These are phyloP conservation scores for Phyllosticta ampelicida DNA, from an alignment of 2,329 filamentous ascomycete genomes.

Conservation along the genomic window DNA sequence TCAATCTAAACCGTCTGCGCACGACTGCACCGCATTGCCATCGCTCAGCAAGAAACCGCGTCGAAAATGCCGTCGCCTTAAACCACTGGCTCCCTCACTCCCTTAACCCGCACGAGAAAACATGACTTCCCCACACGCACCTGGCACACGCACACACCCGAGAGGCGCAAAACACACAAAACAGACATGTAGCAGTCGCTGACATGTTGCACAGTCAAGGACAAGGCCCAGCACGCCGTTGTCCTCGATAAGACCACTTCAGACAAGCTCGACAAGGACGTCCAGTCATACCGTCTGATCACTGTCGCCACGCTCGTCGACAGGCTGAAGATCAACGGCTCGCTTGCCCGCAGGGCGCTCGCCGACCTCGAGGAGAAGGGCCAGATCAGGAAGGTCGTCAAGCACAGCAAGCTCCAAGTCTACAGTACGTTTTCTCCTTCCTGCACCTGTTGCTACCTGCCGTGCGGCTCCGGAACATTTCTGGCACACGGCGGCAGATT, in stretches of 20 bases:
- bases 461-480: neutral
- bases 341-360: constrained; percentile 80
- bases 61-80: neutral
- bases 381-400: constrained; percentile 94
- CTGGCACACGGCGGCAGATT: neutral
- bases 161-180: neutral
- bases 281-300: constrained; percentile 99
- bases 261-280: constrained; percentile 99
- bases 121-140: neutral
- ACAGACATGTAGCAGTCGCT: constrained; percentile 1
- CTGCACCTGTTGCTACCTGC: neutral
- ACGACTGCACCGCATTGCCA: neutral
- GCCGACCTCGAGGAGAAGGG: constrained; percentile 95
- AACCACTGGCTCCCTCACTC: neutral
- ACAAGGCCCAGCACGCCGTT: constrained; percentile 99
- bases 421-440: constrained; percentile 64
- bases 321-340: constrained; percentile 99
- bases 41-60: neutral
- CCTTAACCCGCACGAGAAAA: neutral
- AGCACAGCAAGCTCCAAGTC: constrained; percentile 96
- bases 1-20: constrained; percentile 5
- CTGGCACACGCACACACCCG: neutral
- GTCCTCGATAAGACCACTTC: constrained; percentile 95
- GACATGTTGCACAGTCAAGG: constrained; percentile 65
- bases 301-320: constrained; percentile 98